Evolutionary conservation across 257 asterid species (phyloP), one percentile per base, ranked within the genome.

Genomic region (Osmanthus fragrans): DNA sequence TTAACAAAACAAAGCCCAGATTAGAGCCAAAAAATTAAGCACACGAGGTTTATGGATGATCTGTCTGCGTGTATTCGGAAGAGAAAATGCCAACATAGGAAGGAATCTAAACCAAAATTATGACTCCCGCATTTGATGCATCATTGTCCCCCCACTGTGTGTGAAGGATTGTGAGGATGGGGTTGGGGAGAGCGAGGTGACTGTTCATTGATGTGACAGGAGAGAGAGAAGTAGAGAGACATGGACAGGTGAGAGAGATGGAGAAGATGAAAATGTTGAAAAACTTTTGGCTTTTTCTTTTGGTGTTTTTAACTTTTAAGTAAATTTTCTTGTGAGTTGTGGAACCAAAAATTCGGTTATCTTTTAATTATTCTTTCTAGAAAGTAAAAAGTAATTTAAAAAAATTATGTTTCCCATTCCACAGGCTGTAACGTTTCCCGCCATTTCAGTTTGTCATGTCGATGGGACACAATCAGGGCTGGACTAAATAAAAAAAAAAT

Each of bases 1-100:
- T 36, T 10, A 19, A 36, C 54, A 37, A 23, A 74, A 36, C 29
- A 70, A 66, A 74, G 63, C 63, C 70, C 37, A 56, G 11, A 21
- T 56, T 21, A 5, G 49, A 4, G 37, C 25, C 25, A 3, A 36
- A 18, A 5, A 34, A 58, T 54, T 2, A 56, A 37, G 37, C 11
- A 4, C 21, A 23, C 12, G 16, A 36, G 70, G 47, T 18, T 18
- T 34, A 25, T 21, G 40, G 5, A 10, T 10, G 30, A 9, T 21
- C 25, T n/a, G 19, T 42, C 75, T 39, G 60, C 3, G 49, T 8
- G 16, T 42, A 10, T 40, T 11, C 23, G 29, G 64, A 23, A 74
- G 34, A 73, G 27, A 23, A 33, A 40, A 73, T 32, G 37, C 63
- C 72, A 39, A 74, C 79, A 64, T 75, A 63, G 76, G 18, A 13